Evolutionary conservation across 768 basidiomycete genomes (phyloP).

Genomic region (Tricholoma terreum): DNA sequence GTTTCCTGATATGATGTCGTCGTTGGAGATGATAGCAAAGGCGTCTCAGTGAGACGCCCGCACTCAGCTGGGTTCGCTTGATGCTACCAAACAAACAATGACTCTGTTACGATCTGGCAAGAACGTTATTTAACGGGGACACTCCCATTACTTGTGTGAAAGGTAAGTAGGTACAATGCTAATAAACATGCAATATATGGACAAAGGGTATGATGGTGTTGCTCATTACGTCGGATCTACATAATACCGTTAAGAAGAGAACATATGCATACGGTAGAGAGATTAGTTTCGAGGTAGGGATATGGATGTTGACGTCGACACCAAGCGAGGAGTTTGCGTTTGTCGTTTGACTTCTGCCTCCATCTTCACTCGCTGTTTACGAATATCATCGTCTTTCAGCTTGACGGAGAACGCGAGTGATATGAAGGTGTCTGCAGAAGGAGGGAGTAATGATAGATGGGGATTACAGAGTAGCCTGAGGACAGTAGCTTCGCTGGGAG

Average conservation of each 20-base stretch:
- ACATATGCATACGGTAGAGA: background rate
- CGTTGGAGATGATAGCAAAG: too few species aligned
- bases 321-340: constrained; percentile 35
- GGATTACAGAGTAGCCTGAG: constrained; percentile 51
- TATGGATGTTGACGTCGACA: constrained; percentile 22
- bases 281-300: constrained; percentile 22
- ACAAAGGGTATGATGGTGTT: background rate
- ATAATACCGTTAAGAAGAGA: background rate
- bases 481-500: constrained; percentile 42
- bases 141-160: background rate
- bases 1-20: too few species aligned
- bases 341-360: constrained; percentile 70
- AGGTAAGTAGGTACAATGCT: background rate
- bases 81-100: too few species aligned
- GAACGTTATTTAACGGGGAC: too few species aligned
- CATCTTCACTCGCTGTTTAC: constrained; percentile 73
- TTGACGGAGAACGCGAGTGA: constrained; percentile 61
- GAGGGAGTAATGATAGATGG: constrained; percentile 50
- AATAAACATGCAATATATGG: background rate
- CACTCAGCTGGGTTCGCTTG: too few species aligned
- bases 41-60: too few species aligned
- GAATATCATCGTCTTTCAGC: constrained; percentile 76
- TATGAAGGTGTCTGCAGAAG: constrained; percentile 59
- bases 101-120: too few species aligned
- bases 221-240: background rate